Evolutionary conservation across 805 yeast species (phyloP).

Genomic region (Zygoascus tannicola): DNA sequence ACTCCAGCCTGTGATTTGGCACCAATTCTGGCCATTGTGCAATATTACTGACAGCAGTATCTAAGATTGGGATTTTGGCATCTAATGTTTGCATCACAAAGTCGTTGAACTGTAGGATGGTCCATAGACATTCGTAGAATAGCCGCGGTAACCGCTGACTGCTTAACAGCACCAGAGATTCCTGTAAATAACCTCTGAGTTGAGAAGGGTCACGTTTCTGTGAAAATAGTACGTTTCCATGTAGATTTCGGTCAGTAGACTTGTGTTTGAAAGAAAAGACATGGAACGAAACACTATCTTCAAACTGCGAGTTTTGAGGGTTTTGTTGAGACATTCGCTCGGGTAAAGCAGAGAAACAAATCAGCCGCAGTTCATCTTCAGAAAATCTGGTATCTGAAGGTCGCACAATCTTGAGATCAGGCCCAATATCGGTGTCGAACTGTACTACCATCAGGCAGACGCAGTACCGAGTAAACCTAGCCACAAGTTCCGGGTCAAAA

Average conservation of each 20-base stretch:
- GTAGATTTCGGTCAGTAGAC: slow-evolving; percentile 6
- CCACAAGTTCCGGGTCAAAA: not conserved
- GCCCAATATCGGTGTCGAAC: slow-evolving; percentile 22
- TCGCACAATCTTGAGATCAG: slow-evolving; percentile 23
- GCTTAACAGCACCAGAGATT: slow-evolving; percentile 19
- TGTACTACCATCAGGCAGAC: slow-evolving; percentile 19
- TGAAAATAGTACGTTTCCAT: slow-evolving; percentile 18
- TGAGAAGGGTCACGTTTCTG: slow-evolving; percentile 12
- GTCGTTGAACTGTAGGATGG: slow-evolving; percentile 7
- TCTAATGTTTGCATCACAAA: slow-evolving; percentile 11
- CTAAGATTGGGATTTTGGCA: slow-evolving; percentile 17
- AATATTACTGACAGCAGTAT: slow-evolving; percentile 18
- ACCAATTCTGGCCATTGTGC: slow-evolving; percentile 20
- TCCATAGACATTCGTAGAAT: slow-evolving; percentile 15
- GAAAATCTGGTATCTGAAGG: slow-evolving; percentile 17
- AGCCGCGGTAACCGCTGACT: slow-evolving; percentile 14
- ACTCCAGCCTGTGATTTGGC: slow-evolving; percentile 8
- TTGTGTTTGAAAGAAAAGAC: slow-evolving; percentile 10
- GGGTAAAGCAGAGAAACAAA: slow-evolving; percentile 22
- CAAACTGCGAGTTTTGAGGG: not conserved
- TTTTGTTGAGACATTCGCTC: slow-evolving; percentile 14
- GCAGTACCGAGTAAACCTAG: slow-evolving; percentile 12
- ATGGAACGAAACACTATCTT: slow-evolving; percentile 8
- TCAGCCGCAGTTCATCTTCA: slow-evolving; percentile 20
- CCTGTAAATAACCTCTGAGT: slow-evolving; percentile 21